phyloP scores from a whole-genome alignment of 805 yeast species.

The Hanseniaspora nectarophila region DNA sequence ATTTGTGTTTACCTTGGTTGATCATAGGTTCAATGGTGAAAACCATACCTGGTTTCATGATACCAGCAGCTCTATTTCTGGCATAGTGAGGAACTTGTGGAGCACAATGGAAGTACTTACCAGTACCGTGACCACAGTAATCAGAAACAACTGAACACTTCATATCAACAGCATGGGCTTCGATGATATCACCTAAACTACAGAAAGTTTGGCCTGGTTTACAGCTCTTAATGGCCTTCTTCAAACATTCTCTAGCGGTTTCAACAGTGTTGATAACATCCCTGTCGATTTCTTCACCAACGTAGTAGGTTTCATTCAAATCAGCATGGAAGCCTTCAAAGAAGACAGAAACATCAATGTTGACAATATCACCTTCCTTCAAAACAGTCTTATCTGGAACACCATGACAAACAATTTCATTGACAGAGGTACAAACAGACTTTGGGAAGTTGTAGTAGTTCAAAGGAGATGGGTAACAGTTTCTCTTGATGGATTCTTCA shows the following conservation, averaged over 20 bases:
- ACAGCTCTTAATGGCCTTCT: conserved; percentile 67
- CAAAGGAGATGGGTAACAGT: conserved; percentile 87
- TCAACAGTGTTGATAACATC: conserved; percentile 81
- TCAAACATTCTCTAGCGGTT: conserved; percentile 77
- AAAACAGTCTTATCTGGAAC: conserved; percentile 83
- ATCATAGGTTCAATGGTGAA: conserved; percentile 98
- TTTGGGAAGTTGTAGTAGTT: conserved; percentile 92
- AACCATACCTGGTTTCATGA: conserved; percentile 89
- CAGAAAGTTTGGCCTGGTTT: conserved; percentile 89
- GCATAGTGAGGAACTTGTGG: conserved; percentile 94
- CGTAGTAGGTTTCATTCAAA: conserved; percentile 90
- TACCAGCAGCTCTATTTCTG: conserved; percentile 82
- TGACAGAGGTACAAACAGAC: conserved; percentile 82
- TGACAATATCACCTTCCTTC: conserved; percentile 88
- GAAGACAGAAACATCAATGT: conserved; percentile 76
- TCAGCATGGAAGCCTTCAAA: conserved; percentile 88
- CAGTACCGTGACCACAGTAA: conserved; percentile 90
- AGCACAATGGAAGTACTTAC: conserved; percentile 73
- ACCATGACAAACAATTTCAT: conserved; percentile 94
- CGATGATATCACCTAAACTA: conserved; percentile 75
- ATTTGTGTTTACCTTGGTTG: conserved; percentile 69
- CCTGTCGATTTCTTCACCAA: conserved; percentile 75
- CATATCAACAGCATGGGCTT: conserved; percentile 67
- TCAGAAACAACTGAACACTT: conserved; percentile 79
- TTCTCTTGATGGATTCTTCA: conserved; percentile 73